phyloP scores from a whole-genome alignment of 345 rosid genomes.

The Eucalyptus marginata region DNA sequence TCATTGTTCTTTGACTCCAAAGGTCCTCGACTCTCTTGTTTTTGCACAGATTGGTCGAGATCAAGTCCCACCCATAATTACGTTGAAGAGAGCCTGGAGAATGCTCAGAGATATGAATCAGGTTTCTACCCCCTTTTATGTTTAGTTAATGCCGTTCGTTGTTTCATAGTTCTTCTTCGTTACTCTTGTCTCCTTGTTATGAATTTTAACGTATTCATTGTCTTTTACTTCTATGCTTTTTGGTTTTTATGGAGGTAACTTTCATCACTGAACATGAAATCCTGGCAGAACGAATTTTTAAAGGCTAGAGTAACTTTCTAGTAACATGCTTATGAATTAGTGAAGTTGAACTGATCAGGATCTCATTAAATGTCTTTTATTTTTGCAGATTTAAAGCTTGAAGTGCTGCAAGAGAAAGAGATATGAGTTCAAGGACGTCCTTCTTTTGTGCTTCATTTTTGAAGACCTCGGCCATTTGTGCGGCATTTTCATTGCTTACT shows the following conservation, averaged over 20 bases:
- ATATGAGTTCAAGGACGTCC: neutral
- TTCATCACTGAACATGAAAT: neutral
- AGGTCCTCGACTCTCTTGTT: neutral
- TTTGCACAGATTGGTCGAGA: neutral
- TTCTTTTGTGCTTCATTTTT: neutral
- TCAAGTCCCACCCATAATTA: neutral
- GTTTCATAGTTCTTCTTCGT: neutral
- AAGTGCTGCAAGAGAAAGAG: neutral
- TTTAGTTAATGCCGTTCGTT: neutral
- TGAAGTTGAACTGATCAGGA: neutral
- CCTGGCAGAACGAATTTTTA: neutral
- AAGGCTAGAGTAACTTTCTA: neutral
- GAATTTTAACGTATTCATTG: neutral
- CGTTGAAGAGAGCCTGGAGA: neutral
- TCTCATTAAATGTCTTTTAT: neutral
- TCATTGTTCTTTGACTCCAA: neutral
- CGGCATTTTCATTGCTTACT: neutral
- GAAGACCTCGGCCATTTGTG: neutral
- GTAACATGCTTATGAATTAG: neutral
- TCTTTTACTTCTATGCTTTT: neutral
- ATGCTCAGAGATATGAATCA: neutral
- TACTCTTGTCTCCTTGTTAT: neutral
- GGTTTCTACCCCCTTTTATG: neutral
- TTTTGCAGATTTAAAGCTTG: neutral
- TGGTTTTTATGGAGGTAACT: neutral